Evolutionary conservation across 1,284 basidiomycete species (phyloP).

Genomic region (Paramarasmius palmivorus): DNA sequence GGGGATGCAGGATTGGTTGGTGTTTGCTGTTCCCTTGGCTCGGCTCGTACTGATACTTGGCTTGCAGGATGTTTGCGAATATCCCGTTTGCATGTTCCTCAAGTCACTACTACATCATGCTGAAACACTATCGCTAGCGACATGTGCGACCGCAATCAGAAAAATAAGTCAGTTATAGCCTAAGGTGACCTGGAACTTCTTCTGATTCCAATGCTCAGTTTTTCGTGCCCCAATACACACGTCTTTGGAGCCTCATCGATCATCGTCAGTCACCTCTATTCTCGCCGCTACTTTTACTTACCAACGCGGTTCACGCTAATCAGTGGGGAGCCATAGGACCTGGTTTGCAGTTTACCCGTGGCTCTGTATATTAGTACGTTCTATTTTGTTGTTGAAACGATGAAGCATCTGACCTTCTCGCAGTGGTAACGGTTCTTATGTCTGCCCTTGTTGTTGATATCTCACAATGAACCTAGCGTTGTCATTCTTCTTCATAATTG

Average conservation of each 20-base stretch:
- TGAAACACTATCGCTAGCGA: slow-evolving; percentile 24
- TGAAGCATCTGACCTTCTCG: not conserved
- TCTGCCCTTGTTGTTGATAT: too few relatives aligned
- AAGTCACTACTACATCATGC: not conserved
- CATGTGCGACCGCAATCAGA: slow-evolving; percentile 47
- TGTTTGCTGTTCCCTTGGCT: not conserved
- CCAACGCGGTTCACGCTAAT: not conserved
- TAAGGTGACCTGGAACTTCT: not conserved
- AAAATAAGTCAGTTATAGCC: slow-evolving; percentile 32
- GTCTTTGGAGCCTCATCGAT: slow-evolving; percentile 48
- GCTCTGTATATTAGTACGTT: slow-evolving; percentile 44
- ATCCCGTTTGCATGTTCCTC: slow-evolving; percentile 33
- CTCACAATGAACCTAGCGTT: slow-evolving; percentile 25
- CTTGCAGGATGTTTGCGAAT: slow-evolving; percentile 54
- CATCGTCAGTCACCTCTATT: slow-evolving; percentile 22
- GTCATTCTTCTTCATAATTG: slow-evolving; percentile 56
- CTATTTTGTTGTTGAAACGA: not conserved
- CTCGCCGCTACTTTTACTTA: not conserved
- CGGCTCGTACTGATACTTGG: not conserved
- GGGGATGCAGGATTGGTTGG: slow-evolving; percentile 60
- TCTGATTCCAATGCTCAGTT: slow-evolving; percentile 21
- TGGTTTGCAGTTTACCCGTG: slow-evolving; percentile 49
- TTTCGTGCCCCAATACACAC: slow-evolving; percentile 41
- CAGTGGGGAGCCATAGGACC: slow-evolving; percentile 58
- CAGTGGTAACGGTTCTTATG: not conserved